Evolutionary conservation across 2,329 filamentous ascomycete genomes (phyloP).

Genomic region (Beauveria australis): DNA sequence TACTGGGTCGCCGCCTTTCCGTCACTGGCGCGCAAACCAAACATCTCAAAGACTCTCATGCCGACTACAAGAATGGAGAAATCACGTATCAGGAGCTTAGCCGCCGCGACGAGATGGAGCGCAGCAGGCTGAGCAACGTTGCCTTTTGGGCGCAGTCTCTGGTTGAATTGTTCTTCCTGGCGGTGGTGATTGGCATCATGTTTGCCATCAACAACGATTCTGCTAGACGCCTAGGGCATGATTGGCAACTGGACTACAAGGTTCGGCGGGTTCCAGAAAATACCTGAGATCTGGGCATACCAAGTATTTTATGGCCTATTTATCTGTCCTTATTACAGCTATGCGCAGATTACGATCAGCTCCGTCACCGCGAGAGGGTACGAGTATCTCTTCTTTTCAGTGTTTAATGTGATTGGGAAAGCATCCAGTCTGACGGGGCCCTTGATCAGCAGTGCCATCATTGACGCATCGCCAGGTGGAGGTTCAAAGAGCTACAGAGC

Average conservation of each 20-base stretch:
- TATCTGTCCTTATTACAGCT: constrained; percentile 62
- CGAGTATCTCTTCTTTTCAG: constrained; percentile 57
- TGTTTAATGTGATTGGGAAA: constrained; percentile 52
- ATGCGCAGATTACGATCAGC: constrained; percentile 62
- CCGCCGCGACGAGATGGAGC: too few species aligned
- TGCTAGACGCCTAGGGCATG: constrained; percentile 45
- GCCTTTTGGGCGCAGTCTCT: too few species aligned
- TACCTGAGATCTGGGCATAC: constrained; percentile 37
- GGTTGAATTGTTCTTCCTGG: too few species aligned
- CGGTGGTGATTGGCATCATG: too few species aligned
- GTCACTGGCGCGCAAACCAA: too few species aligned
- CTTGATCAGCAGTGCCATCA: constrained; percentile 58
- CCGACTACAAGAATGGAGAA: too few species aligned
- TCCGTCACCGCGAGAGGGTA: constrained; percentile 60
- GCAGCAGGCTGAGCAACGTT: too few species aligned
- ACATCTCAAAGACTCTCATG: too few species aligned
- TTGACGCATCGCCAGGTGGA: constrained; percentile 46
- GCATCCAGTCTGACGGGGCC: constrained; percentile 61
- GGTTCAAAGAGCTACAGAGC: constrained; percentile 43
- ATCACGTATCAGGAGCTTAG: too few species aligned
- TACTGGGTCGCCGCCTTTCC: too few species aligned
- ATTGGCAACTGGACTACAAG: constrained; percentile 35
- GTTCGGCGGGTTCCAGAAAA: constrained; percentile 33
- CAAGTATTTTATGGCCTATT: constrained; percentile 54
- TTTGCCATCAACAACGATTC: too few species aligned